Evolutionary conservation across 768 basidiomycete species (phyloP), one percentile per base, ranked within the genome.

Genomic region (Lactarius quietus): DNA sequence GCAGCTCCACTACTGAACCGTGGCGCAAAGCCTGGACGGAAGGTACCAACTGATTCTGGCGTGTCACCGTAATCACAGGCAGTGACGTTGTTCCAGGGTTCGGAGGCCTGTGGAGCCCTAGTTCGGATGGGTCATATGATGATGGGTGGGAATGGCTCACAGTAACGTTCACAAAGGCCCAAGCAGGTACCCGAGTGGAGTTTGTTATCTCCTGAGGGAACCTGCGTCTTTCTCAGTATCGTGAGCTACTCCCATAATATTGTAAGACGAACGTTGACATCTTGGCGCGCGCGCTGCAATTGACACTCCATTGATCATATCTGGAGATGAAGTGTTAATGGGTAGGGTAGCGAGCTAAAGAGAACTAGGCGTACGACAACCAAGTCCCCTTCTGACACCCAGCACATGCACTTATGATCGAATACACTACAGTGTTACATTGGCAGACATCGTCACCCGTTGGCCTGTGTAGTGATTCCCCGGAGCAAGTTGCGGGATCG

Each of bases 351-450:
- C 36, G 26, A 52, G 18, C n/a, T 20, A 33, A 23, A n/a, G 45
- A 28, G n/a, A 15, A 29, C 33, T 15, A 15, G 15, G 18, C 65
- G 55, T 15, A 66, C 65, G 59, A 23, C 12, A 48, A 20, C 65
- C 65, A 66, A 10, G n/a, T 20, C 20, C 55, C 48, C 51, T 36
- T 55, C 41, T 66, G 65, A 28, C 65, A 66, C 20, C 60, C 65
- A 28, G 43, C 28, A 33, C 65, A 66, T 20, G 55, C 65, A 9
- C 60, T 57, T 3, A 66, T 52, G 35, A 41, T 6, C 3, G 60
- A 66, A 52, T 66, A 66, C 5, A 52, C 23, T 36, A 66, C 65
- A 28, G 60, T n/a, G 29, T 62, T 66, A 45, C 65, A 66, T 28
- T 56, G 33, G 61, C 65, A 66, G 3, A 33, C 14, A 29, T 57